Percentiles rank a stretch among this genome's conserved stretches.
phyloP scores from a whole-genome alignment of 2,329 filamentous ascomycete genomes.

The Xylogone sp. region DNA sequence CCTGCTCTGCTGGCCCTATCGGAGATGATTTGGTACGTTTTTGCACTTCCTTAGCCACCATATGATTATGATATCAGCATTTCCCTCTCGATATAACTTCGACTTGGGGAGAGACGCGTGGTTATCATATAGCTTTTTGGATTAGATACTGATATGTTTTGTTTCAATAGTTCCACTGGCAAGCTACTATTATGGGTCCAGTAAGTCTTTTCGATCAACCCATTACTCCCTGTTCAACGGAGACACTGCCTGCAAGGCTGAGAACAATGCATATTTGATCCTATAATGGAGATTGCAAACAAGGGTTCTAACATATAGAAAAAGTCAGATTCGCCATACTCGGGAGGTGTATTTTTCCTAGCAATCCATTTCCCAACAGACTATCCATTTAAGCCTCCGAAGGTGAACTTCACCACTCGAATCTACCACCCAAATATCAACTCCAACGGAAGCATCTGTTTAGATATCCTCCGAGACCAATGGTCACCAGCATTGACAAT shows the following conservation, averaged over 20 bases:
- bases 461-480: conserved; percentile 97
- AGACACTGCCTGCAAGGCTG: no score
- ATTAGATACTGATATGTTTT: conserved; percentile 27
- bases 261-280: no score
- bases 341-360: conserved; percentile 97
- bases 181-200: conserved; percentile 99
- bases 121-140: not conserved
- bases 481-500: conserved; percentile 99
- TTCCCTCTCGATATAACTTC: conserved; percentile 18
- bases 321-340: conserved; percentile 95
- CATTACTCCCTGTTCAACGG: no score
- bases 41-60: conserved; percentile 8
- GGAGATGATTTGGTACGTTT: conserved; percentile 93
- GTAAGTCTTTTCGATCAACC: conserved; percentile 53
- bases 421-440: conserved; percentile 99
- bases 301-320: conserved; percentile 15
- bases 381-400: conserved; percentile 99
- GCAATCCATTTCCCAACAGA: conserved; percentile 99
- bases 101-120: conserved; percentile 4
- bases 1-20: conserved; percentile 94
- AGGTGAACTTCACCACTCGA: conserved; percentile 99
- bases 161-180: conserved; percentile 86
- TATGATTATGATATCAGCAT: conserved; percentile 11
- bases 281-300: no score
- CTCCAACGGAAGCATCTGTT: conserved; percentile 97